Evolutionary conservation across 202 grass and related monocot genomes (phyloP).

Genomic region (Schoenoplectus tabernaemontani): DNA sequence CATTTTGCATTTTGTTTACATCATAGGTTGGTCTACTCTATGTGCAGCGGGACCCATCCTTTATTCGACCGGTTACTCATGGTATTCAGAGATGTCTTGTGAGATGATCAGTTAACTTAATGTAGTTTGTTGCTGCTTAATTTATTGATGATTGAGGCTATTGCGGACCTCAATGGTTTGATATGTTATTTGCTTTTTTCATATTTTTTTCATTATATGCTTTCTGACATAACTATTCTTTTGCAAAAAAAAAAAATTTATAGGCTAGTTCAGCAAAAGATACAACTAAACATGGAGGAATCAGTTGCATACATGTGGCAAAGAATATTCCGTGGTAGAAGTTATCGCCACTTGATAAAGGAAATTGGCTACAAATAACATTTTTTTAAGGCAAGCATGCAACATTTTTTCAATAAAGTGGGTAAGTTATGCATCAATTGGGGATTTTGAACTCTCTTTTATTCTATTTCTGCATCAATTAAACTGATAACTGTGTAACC

Average conservation of each 20-base stretch:
- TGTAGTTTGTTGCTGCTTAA: not conserved
- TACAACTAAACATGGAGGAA: slow-evolving; percentile 64
- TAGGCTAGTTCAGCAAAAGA: slow-evolving; percentile 83
- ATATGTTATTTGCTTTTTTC: not conserved
- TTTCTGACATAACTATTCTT: not conserved
- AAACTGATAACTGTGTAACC: not conserved
- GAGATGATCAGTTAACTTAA: slow-evolving; percentile 71
- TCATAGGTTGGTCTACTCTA: slow-evolving; percentile 87
- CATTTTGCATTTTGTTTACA: not conserved
- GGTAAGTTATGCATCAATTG: not conserved
- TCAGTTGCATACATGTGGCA: slow-evolving; percentile 59
- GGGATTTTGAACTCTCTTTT: too few species aligned
- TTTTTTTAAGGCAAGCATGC: not conserved
- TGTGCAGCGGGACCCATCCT: slow-evolving; percentile 81
- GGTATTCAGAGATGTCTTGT: slow-evolving; percentile 84
- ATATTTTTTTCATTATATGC: not conserved
- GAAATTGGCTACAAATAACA: slow-evolving; percentile 81
- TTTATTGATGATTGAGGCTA: not conserved
- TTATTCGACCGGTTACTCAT: slow-evolving; percentile 69
- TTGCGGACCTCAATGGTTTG: not conserved
- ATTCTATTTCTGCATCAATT: too few species aligned
- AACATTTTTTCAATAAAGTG: not conserved
- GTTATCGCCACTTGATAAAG: slow-evolving; percentile 92
- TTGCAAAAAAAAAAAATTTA: not conserved
- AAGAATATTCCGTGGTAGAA: slow-evolving; percentile 60